These are phyloP conservation scores for Lactarius hatsudake DNA, from an alignment of 768 basidiomycete genomes.

Conservation along the genomic window DNA sequence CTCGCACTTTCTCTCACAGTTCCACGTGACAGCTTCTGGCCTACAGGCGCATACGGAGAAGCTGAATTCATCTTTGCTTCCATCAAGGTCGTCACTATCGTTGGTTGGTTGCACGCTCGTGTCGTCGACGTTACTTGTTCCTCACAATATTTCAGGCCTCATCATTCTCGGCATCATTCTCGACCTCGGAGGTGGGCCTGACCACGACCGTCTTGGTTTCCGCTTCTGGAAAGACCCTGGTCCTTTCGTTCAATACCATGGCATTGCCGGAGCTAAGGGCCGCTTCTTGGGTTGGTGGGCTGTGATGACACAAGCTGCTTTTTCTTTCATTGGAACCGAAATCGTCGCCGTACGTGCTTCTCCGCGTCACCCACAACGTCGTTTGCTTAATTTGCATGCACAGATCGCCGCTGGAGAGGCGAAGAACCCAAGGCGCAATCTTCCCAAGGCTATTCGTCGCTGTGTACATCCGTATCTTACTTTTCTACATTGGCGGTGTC, in stretches of 20 bases:
- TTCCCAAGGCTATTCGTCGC: conserved; percentile 57
- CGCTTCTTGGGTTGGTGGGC: conserved; percentile 52
- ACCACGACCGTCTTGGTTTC: conserved; percentile 51
- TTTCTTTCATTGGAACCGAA: conserved; percentile 60
- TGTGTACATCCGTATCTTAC: conserved; percentile 75
- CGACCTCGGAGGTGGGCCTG: conserved; percentile 56
- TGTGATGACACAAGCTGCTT: conserved; percentile 57
- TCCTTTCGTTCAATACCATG: conserved; percentile 47
- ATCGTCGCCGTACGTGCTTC: conserved; percentile 36
- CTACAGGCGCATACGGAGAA: conserved; percentile 43
- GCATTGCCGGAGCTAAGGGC: conserved; percentile 44
- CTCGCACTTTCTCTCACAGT: not conserved
- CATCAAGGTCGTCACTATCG: conserved; percentile 52
- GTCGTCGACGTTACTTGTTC: not conserved
- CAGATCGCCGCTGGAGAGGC: conserved; percentile 91
- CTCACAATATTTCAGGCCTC: conserved; percentile 29
- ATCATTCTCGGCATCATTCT: conserved; percentile 51
- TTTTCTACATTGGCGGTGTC: conserved; percentile 67
- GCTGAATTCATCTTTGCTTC: conserved; percentile 52
- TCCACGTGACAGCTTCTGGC: not conserved
- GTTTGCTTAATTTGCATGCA: conserved; percentile 51
- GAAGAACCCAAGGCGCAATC: conserved; percentile 75
- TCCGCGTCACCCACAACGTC: conserved; percentile 40
- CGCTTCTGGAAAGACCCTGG: conserved; percentile 54
- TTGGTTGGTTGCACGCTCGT: conserved; percentile 27